phyloP scores from a whole-genome alignment of 192 early-diverging fungal genomes.

The Thamnidium elegans region DNA sequence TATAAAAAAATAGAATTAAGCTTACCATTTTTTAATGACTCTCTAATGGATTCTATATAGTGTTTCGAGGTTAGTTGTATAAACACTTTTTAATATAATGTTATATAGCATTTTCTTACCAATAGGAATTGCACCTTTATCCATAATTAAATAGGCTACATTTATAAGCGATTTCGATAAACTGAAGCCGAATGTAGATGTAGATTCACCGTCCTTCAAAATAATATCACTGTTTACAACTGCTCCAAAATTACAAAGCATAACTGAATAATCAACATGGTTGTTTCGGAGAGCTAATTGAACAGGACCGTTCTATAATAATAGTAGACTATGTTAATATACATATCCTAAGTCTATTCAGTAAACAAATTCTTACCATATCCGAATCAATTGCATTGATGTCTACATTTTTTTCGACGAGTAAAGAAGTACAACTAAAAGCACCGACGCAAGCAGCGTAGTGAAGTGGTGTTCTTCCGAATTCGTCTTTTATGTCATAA shows the following conservation, averaged over 20 bases:
- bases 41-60: slow-evolving; percentile 31
- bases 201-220: slow-evolving; percentile 25
- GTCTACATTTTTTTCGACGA: slow-evolving; percentile 31
- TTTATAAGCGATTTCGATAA: slow-evolving; percentile 43
- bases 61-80: neutral
- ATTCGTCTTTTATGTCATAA: slow-evolving; percentile 40
- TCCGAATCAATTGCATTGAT: slow-evolving; percentile 34
- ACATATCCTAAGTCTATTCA: neutral
- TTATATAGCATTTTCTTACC: neutral
- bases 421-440: slow-evolving; percentile 44
- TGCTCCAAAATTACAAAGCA: slow-evolving; percentile 44
- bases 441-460: slow-evolving; percentile 51
- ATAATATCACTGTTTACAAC: slow-evolving; percentile 24
- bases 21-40: slow-evolving; percentile 37
- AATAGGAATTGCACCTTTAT: slow-evolving; percentile 35
- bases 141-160: slow-evolving; percentile 50
- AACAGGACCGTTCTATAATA: slow-evolving; percentile 40
- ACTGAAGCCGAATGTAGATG: slow-evolving; percentile 35
- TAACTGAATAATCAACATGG: slow-evolving; percentile 46
- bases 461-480: slow-evolving; percentile 54
- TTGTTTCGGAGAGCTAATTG: slow-evolving; percentile 41
- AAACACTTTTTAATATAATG: neutral
- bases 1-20: neutral
- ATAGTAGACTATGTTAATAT: neutral
- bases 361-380: slow-evolving; percentile 14